Percentiles rank a stretch among this genome's conserved stretches.
These are phyloP conservation scores for Coemansia sp. DNA, from an alignment of 192 early-diverging fungal species.

Conservation along the genomic window DNA sequence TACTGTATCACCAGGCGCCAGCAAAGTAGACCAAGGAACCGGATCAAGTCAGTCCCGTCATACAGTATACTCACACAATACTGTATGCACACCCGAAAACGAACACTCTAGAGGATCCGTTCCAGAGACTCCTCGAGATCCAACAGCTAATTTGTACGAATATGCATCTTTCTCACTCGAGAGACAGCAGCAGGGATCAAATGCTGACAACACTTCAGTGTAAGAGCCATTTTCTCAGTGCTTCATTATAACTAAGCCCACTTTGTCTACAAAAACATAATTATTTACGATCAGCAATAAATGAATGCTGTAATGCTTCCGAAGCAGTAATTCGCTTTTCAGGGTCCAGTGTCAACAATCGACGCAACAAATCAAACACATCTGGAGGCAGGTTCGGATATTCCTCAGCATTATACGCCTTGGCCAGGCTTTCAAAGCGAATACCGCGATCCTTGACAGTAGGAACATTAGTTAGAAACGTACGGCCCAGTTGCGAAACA, in stretches of 20 bases:
- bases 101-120: slow-evolving; percentile 4
- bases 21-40: background rate
- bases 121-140: slow-evolving; percentile 4
- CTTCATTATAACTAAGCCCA: background rate
- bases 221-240: no score
- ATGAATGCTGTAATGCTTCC: slow-evolving; percentile 77
- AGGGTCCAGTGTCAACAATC: slow-evolving; percentile 59
- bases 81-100: background rate
- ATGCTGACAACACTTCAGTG: no score
- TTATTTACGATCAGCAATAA: slow-evolving; percentile 34
- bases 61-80: slow-evolving; percentile 50
- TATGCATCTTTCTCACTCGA: background rate
- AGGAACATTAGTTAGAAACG: slow-evolving; percentile 48
- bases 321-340: slow-evolving; percentile 67
- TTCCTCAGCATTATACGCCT: slow-evolving; percentile 48
- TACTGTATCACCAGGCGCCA: background rate
- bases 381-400: slow-evolving; percentile 41
- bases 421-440: slow-evolving; percentile 47
- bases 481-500: slow-evolving; percentile 58
- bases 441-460: slow-evolving; percentile 51
- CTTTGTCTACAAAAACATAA: background rate
- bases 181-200: no score
- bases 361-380: slow-evolving; percentile 61
- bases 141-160: slow-evolving; percentile 25
- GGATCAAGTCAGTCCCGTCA: slow-evolving; percentile 33